Conservation (phyloP, 2,329 filamentous ascomycete genomes). For the Corniculantispora saksenae region DNA sequence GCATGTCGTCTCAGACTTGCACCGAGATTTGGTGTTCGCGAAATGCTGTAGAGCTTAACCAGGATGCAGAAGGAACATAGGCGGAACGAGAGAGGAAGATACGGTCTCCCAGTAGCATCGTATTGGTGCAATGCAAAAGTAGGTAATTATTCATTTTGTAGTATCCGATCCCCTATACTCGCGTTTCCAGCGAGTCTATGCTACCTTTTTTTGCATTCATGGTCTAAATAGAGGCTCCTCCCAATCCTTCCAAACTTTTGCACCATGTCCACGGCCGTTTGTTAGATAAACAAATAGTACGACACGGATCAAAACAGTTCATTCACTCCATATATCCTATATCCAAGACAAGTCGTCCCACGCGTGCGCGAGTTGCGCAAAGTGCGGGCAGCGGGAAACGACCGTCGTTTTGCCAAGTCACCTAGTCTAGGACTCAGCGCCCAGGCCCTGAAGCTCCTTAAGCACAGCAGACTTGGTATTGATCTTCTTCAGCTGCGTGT, state of each 20-base stretch:
- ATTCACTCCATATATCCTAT: not conserved
- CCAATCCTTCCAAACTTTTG: not conserved
- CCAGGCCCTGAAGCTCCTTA: conserved; percentile 73
- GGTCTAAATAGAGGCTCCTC: conserved; percentile 4
- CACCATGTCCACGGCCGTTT: not conserved
- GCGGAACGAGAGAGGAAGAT: no score
- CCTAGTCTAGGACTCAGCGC: conserved; percentile 29
- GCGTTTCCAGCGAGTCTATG: conserved; percentile 21
- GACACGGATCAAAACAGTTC: not conserved
- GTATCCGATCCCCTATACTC: conserved; percentile 11
- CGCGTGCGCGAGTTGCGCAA: not conserved
- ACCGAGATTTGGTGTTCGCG: no score
- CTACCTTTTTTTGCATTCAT: conserved; percentile 15
- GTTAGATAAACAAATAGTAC: not conserved
- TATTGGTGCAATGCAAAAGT: not conserved
- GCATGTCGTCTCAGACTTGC: no score
- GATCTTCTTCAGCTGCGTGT: conserved; percentile 99
- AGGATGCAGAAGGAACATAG: no score
- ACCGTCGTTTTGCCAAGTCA: not conserved
- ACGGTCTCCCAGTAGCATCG: no score
- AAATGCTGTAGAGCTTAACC: no score
- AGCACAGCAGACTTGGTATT: conserved; percentile 81
- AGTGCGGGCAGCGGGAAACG: not conserved
- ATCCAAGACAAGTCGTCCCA: conserved; percentile 13
- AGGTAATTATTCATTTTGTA: conserved; percentile 16